Evolutionary conservation across 73 alveolate genomes (phyloP).

Genomic region (Effrenium voratum): DNA sequence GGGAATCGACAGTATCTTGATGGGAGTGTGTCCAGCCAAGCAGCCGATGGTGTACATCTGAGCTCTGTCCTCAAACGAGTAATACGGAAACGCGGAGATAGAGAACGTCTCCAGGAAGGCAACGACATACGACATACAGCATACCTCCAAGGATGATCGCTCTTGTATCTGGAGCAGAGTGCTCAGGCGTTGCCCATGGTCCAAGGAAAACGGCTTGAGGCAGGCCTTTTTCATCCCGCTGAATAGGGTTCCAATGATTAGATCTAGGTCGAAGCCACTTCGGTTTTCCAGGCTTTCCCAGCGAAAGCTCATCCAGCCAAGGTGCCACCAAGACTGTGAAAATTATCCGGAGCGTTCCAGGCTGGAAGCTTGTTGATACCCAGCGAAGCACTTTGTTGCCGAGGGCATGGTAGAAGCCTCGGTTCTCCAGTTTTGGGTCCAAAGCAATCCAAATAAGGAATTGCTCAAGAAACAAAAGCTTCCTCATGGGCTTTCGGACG

Average conservation of each 20-base stretch:
- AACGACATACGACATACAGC: conserved; percentile 38
- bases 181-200: no score
- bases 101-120: conserved; percentile 84
- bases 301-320: background rate
- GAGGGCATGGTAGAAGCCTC: conserved; percentile 88
- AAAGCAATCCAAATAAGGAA: no score
- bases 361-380: conserved; percentile 26
- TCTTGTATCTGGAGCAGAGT: no score
- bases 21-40: background rate
- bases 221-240: no score
- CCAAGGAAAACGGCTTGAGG: no score
- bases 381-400: conserved; percentile 65
- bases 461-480: no score
- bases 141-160: no score
- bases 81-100: conserved; percentile 66
- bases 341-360: conserved; percentile 8
- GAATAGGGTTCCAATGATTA: no score
- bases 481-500: no score
- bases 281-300: no score
- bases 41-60: conserved; percentile 57
- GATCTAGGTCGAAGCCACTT: no score
- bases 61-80: conserved; percentile 61
- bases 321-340: conserved; percentile 10
- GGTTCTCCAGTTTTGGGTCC: background rate
- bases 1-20: no score